Percentiles rank a stretch among this genome's conserved stretches.
phyloP scores from a whole-genome alignment of 116 monocot species.

The Papilionanthe hybrid region DNA sequence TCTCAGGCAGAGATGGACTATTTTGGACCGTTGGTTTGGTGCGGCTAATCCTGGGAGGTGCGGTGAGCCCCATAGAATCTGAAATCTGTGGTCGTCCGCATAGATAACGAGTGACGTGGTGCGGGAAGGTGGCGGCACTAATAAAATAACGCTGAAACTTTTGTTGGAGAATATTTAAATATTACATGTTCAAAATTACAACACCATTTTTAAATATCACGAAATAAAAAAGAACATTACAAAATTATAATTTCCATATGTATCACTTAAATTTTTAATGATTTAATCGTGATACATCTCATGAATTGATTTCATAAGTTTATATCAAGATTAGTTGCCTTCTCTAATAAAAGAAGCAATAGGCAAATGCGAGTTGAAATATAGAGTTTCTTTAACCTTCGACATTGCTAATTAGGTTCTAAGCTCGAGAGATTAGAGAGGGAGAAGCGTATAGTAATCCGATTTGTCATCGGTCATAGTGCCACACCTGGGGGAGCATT shows the following conservation, averaged over 20 bases:
- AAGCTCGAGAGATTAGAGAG: slow-evolving; percentile 65
- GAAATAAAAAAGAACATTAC: too few relatives aligned
- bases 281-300: too few relatives aligned
- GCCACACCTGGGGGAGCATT: slow-evolving; percentile 58
- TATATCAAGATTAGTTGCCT: too few relatives aligned
- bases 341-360: too few relatives aligned
- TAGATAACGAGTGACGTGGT: background rate
- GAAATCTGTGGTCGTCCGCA: background rate
- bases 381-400: background rate
- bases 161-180: too few relatives aligned
- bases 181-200: too few relatives aligned
- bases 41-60: background rate
- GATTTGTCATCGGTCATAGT: slow-evolving; percentile 89
- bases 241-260: too few relatives aligned
- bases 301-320: too few relatives aligned
- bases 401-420: slow-evolving; percentile 24
- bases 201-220: too few relatives aligned
- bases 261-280: too few relatives aligned
- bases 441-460: slow-evolving; percentile 73
- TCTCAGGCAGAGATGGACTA: background rate
- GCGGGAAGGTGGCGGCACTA: background rate
- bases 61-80: background rate
- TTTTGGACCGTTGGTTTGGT: slow-evolving; percentile 2
- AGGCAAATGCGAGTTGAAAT: too few relatives aligned
- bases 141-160: too few relatives aligned